Evolutionary conservation across 179 eudicot species (phyloP).

Genomic region (Spinacia oleracea): DNA sequence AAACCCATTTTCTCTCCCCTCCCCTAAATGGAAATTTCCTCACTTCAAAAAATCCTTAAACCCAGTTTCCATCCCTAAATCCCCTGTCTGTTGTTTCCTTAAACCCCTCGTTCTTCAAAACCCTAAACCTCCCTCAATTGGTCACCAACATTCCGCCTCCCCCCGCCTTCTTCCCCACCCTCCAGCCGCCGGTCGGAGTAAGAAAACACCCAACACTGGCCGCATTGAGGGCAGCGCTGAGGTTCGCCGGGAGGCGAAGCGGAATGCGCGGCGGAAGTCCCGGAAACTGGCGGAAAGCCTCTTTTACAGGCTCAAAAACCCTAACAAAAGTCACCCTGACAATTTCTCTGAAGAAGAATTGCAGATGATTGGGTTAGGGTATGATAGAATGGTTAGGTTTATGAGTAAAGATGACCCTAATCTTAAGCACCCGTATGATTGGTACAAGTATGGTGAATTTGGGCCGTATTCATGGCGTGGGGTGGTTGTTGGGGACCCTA

Average conservation of each 20-base stretch:
- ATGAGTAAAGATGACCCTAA: constrained; percentile 93
- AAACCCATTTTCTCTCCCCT: constrained; percentile 37
- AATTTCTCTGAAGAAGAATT: constrained; percentile 92
- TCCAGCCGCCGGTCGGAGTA: constrained; percentile 80
- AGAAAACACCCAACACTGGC: constrained; percentile 55
- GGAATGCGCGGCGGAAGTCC: constrained; percentile 58
- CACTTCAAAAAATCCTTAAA: constrained; percentile 36
- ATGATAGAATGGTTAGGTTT: constrained; percentile 94
- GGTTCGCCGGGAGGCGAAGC: constrained; percentile 70
- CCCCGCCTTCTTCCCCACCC: constrained; percentile 39
- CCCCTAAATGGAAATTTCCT: constrained; percentile 32
- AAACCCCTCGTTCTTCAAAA: constrained; percentile 23
- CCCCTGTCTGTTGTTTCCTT: constrained; percentile 20
- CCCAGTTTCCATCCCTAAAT: constrained; percentile 30
- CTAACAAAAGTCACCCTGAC: constrained; percentile 67
- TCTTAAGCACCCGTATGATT: constrained; percentile 80
- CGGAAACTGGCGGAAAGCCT: constrained; percentile 69
- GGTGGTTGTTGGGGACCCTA: constrained; percentile 83
- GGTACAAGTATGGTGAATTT: constrained; percentile 93
- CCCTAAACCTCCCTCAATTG: constrained; percentile 16
- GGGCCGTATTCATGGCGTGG: constrained; percentile 98
- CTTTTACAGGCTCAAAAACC: constrained; percentile 85
- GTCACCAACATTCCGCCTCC: constrained; percentile 24
- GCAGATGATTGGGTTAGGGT: constrained; percentile 89
- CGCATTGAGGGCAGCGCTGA: constrained; percentile 73